Evolutionary conservation across 768 basidiomycete genomes (phyloP).

Genomic region (Chalciporus piperatus): DNA sequence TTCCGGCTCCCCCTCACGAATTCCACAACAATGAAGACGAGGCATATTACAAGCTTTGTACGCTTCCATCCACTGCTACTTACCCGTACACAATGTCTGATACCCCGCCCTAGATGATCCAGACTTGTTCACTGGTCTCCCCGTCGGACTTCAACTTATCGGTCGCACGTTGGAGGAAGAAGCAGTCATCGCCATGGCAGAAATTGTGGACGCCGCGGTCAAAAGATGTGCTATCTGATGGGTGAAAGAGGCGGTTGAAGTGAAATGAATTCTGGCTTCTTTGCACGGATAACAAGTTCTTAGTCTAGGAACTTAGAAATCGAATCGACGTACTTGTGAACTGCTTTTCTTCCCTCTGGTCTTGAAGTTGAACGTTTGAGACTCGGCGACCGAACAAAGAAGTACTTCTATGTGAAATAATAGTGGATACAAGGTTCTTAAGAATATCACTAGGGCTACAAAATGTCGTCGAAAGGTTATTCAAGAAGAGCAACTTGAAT

Average conservation of each 20-base stretch:
- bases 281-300: neutral
- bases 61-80: conserved; percentile 14
- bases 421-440: no score
- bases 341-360: no score
- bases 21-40: conserved; percentile 45
- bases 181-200: conserved; percentile 48
- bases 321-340: no score
- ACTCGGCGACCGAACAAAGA: no score
- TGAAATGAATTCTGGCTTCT: neutral
- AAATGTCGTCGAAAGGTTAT: no score
- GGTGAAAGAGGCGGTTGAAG: neutral
- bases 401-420: no score
- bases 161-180: conserved; percentile 51
- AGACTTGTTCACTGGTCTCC: conserved; percentile 42
- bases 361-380: no score
- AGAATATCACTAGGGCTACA: no score
- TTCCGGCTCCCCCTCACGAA: conserved; percentile 30
- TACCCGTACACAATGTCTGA: neutral
- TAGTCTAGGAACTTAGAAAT: no score
- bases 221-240: conserved; percentile 14
- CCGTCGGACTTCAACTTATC: conserved; percentile 47
- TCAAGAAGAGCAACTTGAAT: no score
- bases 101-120: conserved; percentile 38
- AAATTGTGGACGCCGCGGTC: conserved; percentile 40
- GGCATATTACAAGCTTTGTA: conserved; percentile 44